Base-by-base conservation (phyloP, 2,329 filamentous ascomycete species). In the Aspergillus sp. region DNA sequence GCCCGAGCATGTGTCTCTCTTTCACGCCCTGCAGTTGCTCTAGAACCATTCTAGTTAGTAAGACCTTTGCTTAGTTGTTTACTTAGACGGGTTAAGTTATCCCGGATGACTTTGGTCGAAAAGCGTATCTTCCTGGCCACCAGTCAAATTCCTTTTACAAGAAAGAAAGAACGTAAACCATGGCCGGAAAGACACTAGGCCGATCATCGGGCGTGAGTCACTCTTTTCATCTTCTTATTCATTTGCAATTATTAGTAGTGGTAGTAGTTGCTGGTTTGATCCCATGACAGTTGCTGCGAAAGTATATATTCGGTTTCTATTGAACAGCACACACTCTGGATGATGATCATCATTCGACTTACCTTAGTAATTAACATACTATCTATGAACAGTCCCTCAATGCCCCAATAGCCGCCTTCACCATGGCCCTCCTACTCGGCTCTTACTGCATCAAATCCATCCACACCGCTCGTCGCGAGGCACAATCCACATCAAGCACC, bases 391-490 rank as follows among this genome's bases (percentile, higher is more conserved):
- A 84, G 81, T 85, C 82, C 4, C 68, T 87, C 39, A 82, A 84
- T 61, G 85, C 85, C 2, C 86, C 86, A 5, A 78, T 86, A n/a
- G 85, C 85, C n/a, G 85, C 85, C 25, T 79, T 87, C 64, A 84
- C 83, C 13, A 87, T 88, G 85, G 86, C 85, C 15, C 74, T 82
- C 52, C 70, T 88, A 21, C 80, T 87, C 32, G 85, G 84, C 72
- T 74, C 76, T 43, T 91, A 91, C 74, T 81, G 87, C 28, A 78
- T 88, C 54, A 88, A 84, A 8, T 87, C 85, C 23, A 90, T 91
- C 63, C 80, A 83, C 62, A 84, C 87, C 23, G 89, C 89, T 2
- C 89, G 89, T 67, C 79, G 84, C 50, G 89, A 90, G 64, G 87
- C 87, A 0, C 81, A 86, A 63, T 83, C 86, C 56, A 49, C 60